These are phyloP conservation scores for Gracilaria caudata DNA, from an alignment of 23 red algal species.

Conservation along the genomic window DNA sequence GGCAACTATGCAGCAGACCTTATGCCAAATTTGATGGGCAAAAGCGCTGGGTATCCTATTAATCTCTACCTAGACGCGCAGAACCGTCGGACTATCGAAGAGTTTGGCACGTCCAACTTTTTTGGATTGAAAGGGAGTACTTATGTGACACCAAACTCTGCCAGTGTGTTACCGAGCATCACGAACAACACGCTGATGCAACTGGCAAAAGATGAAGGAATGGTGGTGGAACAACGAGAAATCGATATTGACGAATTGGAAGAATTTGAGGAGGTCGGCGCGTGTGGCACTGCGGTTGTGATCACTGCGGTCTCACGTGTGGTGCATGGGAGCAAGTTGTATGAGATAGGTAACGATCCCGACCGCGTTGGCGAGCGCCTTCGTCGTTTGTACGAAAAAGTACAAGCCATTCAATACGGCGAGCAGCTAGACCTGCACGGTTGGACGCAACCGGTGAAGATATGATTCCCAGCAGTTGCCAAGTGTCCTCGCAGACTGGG, in stretches of 20 bases:
- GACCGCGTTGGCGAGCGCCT: constrained; percentile 72
- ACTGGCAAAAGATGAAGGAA: constrained; percentile 76
- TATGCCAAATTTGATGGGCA: constrained; percentile 83
- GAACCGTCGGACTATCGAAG: constrained; percentile 82
- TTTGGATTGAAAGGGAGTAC: constrained; percentile 72
- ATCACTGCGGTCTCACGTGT: constrained; percentile 90
- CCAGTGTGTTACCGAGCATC: constrained; percentile 78
- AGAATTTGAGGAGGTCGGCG: constrained; percentile 88
- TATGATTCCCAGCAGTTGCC: too few species aligned
- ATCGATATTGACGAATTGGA: constrained; percentile 81
- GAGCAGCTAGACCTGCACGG: constrained; percentile 57
- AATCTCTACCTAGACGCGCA: constrained; percentile 93
- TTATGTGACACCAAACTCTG: constrained; percentile 88
- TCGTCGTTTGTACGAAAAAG: constrained; percentile 60
- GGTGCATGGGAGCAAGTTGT: constrained; percentile 58
- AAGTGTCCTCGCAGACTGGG: too few species aligned
- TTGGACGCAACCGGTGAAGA: constrained; percentile 59
- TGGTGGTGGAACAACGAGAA: constrained; percentile 77
- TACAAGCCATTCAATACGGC: constrained; percentile 81
- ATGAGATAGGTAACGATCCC: constrained; percentile 58
- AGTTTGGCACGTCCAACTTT: constrained; percentile 99
- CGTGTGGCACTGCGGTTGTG: constrained; percentile 96
- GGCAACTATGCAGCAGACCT: constrained; percentile 98
- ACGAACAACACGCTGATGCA: constrained; percentile 96
- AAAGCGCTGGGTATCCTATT: constrained; percentile 87